Base-by-base conservation (phyloP, 2,329 filamentous ascomycete genomes). In the Scleromitrula shiraiana region DNA sequence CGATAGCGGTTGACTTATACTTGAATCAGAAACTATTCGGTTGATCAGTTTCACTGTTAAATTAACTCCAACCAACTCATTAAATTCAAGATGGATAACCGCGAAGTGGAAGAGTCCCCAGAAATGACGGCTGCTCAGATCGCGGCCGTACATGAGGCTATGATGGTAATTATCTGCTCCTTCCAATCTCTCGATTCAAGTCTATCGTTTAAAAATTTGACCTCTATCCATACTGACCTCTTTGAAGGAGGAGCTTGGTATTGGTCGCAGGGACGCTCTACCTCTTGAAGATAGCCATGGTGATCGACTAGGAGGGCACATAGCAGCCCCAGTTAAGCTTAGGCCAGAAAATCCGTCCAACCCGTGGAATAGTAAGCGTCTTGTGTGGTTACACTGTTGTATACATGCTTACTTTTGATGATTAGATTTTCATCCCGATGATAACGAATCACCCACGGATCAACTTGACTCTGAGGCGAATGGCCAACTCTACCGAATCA, bases 191-290 rank as follows among this genome's bases (percentile, higher is more conserved):
- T 24, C 24, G 5, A 22, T 17, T 7, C 22, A 50, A 24, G 22
- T 29, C 10, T 37, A 10, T 42, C 33, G 29, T 14, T 10, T 7
- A 10, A 26, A 29, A 37, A 20, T 15, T 42, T n/a, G 41, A 33
- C 15, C 19, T 12, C 10, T n/a, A 15, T 14, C 6, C 17, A 14
- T 26, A n/a, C 20, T n/a, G n/a, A n/a, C 6, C 7, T 17, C n/a
- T 27, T n/a, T 26, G 37, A 39, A 57, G 59, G 61, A 62, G 43
- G 62, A 64, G 45, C 56, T 63, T 27, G 62, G 61, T 5, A 48
- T 58, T 37, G 49, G 43, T 17, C 49, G 62, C 15, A 56, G 50
- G 36, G 56, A 63, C 38, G 50, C 49, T 4, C 41, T 64, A 9
- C 58, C 55, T 22, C 50, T 62, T 12, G 55, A 56, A 26, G 59